phyloP scores from a whole-genome alignment of 2,329 filamentous ascomycete species.

The Daldinia sp. region DNA sequence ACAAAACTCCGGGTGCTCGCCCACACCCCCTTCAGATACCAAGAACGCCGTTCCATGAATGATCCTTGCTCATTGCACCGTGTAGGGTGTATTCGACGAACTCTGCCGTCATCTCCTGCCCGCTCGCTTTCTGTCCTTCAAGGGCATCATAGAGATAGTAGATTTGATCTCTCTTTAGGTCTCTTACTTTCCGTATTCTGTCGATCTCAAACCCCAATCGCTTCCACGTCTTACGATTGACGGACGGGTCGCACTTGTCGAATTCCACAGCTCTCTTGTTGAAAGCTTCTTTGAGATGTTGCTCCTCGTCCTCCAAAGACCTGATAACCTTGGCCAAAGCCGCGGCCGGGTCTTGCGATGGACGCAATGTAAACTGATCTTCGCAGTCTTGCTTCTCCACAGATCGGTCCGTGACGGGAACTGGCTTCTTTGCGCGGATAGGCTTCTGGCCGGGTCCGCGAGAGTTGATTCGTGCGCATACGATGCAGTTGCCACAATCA shows the following conservation, averaged over 20 bases:
- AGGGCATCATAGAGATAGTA: conserved; percentile 87
- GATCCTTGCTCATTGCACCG: conserved; percentile 58
- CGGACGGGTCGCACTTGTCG: conserved; percentile 73
- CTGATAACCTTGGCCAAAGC: conserved; percentile 89
- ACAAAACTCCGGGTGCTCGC: conserved; percentile 10
- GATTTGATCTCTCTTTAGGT: conserved; percentile 81
- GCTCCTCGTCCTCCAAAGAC: conserved; percentile 81
- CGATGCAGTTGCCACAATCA: conserved; percentile 67
- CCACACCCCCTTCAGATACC: conserved; percentile 40
- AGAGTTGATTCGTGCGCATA: conserved; percentile 67
- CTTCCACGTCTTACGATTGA: conserved; percentile 74
- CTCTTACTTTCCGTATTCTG: conserved; percentile 71
- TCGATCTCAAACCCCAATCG: conserved; percentile 71
- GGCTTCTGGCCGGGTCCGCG: conserved; percentile 62
- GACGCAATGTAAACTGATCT: conserved; percentile 70
- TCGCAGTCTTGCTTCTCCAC: conserved; percentile 58
- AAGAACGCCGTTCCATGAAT: conserved; percentile 50
- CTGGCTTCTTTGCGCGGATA: conserved; percentile 72
- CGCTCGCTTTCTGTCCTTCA: conserved; percentile 78
- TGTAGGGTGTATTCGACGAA: conserved; percentile 74
- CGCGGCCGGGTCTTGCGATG: conserved; percentile 75
- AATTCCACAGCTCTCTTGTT: conserved; percentile 71
- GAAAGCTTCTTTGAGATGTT: conserved; percentile 79
- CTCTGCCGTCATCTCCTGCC: conserved; percentile 71
- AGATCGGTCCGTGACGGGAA: conserved; percentile 73